Evolutionary conservation across 2,329 filamentous ascomycete genomes (phyloP).

Genomic region (Xylariaceae sp.): DNA sequence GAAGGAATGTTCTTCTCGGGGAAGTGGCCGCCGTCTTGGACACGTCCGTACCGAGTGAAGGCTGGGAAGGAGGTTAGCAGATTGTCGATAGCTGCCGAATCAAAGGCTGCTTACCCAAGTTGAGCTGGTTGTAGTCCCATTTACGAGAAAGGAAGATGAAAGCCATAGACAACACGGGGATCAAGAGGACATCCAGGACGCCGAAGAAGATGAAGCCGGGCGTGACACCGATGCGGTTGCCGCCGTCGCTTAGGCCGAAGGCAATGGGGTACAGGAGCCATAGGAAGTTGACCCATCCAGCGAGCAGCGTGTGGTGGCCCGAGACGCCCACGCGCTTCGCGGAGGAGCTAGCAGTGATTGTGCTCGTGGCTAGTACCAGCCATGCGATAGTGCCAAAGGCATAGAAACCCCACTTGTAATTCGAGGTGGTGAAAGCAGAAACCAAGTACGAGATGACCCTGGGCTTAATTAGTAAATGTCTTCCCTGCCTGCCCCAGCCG

Average conservation of each 20-base stretch:
- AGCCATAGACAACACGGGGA: slow-evolving; percentile 42
- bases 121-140: slow-evolving; percentile 51
- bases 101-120: slow-evolving; percentile 34
- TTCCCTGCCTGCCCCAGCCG: too few relatives aligned
- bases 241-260: slow-evolving; percentile 50
- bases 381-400: slow-evolving; percentile 48
- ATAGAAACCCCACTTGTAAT: slow-evolving; percentile 58
- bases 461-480: slow-evolving; percentile 3
- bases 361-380: slow-evolving; percentile 44
- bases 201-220: slow-evolving; percentile 49
- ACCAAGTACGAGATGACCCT: slow-evolving; percentile 48
- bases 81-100: not conserved
- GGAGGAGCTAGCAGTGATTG: slow-evolving; percentile 37
- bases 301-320: slow-evolving; percentile 43
- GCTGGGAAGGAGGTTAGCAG: slow-evolving; percentile 17
- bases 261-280: slow-evolving; percentile 54
- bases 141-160: slow-evolving; percentile 43
- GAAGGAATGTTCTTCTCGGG: slow-evolving; percentile 43
- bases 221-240: slow-evolving; percentile 47
- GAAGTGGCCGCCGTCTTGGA: slow-evolving; percentile 40
- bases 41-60: slow-evolving; percentile 54
- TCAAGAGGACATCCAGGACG: slow-evolving; percentile 47
- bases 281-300: slow-evolving; percentile 47
- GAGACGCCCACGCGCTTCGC: slow-evolving; percentile 41
- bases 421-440: slow-evolving; percentile 44